Evolutionary conservation across 495 filamentous ascomycete genomes (phyloP), one percentile per base, ranked within the genome.

Genomic region (Xylaria bambusicola): DNA sequence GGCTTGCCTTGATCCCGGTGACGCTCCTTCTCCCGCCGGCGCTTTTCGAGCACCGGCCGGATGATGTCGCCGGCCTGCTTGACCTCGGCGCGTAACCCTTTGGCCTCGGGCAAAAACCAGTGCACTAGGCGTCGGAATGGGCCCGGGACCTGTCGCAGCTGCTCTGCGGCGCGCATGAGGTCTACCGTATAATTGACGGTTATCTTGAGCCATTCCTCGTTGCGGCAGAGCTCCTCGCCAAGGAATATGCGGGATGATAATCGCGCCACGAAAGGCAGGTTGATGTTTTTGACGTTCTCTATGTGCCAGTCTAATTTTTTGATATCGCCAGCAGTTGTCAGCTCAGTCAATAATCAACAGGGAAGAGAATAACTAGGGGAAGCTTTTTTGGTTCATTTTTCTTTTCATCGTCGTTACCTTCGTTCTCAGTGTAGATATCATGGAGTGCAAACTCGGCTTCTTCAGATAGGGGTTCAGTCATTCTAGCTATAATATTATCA

Each of bases 151-250:
- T 71, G 51, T 70, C 62, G 6, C 5, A 38, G 66, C 69, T 3
- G 78, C 5, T 1, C 58, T 61, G 0, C 73, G 71, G 20, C 75
- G 35, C 1, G 66, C 58, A 0, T 56, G 36, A 3, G 76, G 76
- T 52, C 61, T 73, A 72, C 47, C 0, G 77, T 73, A 60, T 78
- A 80, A 23, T 72, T 58, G 13, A 74, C 63, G 0, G 75, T 71
- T 1, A 77, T 67, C 0, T 62, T 56, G 6, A 79, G 70, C 80
- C 80, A 83, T 17, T 73, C 63, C 15, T 68, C 60, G 53, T 81
- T 69, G n/a, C 74, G 75, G 56, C 75, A 77, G 2, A 81, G 52
- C 15, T 75, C 66, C 1, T 73, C 65, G n/a, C 81, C 81, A 6
- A 81, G 63, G 52, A 83, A 82, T 48, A 78, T 63, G 23, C 74